These are phyloP conservation scores for Eruca vesicaria DNA, from an alignment of 441 rosid genomes.

Conservation along the genomic window DNA sequence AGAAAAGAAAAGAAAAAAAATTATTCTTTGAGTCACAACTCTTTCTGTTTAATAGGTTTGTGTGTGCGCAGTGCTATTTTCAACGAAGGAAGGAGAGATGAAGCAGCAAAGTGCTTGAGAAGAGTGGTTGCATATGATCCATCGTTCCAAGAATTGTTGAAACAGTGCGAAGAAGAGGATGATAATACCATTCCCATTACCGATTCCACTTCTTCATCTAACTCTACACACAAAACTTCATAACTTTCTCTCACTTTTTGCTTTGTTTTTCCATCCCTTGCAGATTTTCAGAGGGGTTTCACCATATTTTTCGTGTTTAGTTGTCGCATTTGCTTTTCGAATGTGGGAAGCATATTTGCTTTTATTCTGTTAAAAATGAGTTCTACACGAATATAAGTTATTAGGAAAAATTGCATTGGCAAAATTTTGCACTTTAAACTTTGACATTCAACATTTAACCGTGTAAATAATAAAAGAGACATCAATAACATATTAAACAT, in stretches of 20 bases:
- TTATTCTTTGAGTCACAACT: background rate
- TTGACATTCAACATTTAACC: too few species aligned
- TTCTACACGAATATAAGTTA: too few species aligned
- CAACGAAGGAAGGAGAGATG: constrained; percentile 63
- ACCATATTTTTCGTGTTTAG: background rate
- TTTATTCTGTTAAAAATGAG: background rate
- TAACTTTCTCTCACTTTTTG: background rate
- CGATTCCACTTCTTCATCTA: constrained; percentile 10
- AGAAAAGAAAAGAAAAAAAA: background rate
- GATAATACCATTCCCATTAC: constrained; percentile 10
- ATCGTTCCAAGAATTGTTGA: constrained; percentile 43
- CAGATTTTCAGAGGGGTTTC: background rate
- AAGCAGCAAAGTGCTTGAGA: constrained; percentile 66
- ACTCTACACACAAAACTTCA: constrained; percentile 17
- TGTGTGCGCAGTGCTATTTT: constrained; percentile 51
- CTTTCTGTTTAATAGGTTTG: background rate
- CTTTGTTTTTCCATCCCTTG: background rate
- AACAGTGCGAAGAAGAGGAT: constrained; percentile 60
- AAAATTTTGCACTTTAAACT: too few species aligned
- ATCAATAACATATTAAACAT: too few species aligned
- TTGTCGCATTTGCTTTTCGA: background rate
- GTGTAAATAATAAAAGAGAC: too few species aligned
- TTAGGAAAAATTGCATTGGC: too few species aligned
- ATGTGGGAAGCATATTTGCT: background rate
- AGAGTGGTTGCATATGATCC: constrained; percentile 72